Base-by-base conservation (phyloP, 352 stramenopile genomes). In the Elongisporangium undulatum region DNA sequence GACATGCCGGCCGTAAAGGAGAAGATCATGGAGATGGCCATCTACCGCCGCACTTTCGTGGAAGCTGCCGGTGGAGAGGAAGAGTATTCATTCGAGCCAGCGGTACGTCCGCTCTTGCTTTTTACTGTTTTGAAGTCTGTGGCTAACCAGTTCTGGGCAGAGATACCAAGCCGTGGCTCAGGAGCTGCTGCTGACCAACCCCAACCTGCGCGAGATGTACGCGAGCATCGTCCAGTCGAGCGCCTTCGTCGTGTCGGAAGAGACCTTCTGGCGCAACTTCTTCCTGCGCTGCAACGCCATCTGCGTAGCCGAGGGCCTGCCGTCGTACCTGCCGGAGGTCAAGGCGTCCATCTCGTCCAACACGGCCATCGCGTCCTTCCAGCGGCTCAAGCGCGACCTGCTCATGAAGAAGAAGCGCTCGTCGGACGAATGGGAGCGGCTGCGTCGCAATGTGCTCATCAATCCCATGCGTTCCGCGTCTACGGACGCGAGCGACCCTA, bases 201-300 rank as follows among this genome's bases (percentile, higher is more conserved):
- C 78, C 8, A 85, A 79, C 49, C 58, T 89, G 56, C 81, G 81
- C 41, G 78, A 90, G 29, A 90, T 87, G 66, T 66, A 79, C 34
- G 54, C 67, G 49, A 67, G 55, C 15, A 65, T 90, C 10, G 64
- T 90, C 4, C 66, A 78, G 29, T 53, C 71, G 21, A 64, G 66
- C 26, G 56, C 62, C 39, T 63, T 74, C n/a, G 58, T 81, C 5
- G 56, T 90, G 9, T 65, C 71, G 0, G 80, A 90, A 51, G 67
- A 82, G 39, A 41, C 66, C 4, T 88, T 90, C 64, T 90, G 78
- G 78, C 78, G 79, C 61, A 86, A 90, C 50, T 89, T 82, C 60
- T 87, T 90, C 57, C 60, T 90, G 55, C 78, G 75, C 48, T 89
- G 78, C 65, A 90, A 90, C 49, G 67, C 75, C 16, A 51, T 87